phyloP scores from a whole-genome alignment of 345 rosid genomes.

The Mangifera indica region DNA sequence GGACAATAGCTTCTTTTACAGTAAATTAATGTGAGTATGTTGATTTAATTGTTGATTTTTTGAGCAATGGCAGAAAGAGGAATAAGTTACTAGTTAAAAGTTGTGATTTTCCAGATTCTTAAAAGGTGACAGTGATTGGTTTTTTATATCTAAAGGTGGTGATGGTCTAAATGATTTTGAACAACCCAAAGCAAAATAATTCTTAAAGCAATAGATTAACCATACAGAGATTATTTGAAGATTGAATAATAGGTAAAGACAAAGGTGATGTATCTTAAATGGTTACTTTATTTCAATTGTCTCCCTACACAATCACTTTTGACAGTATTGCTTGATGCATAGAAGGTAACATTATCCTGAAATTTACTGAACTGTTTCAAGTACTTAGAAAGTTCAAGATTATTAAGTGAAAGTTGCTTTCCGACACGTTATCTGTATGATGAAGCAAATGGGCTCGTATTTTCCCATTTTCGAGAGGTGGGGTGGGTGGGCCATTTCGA shows the following conservation, averaged over 20 bases:
- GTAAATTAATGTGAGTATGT: conserved; percentile 1
- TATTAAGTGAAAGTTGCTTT: background rate
- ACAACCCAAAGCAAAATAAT: background rate
- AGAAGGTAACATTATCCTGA: conserved; percentile 1
- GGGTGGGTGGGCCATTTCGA: conserved; percentile 22
- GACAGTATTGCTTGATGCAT: background rate
- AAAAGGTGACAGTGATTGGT: background rate
- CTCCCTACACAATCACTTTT: background rate
- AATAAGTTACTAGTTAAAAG: background rate
- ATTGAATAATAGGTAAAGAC: background rate
- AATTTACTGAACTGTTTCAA: background rate
- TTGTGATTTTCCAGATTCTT: background rate
- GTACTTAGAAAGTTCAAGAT: background rate
- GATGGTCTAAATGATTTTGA: too few species aligned
- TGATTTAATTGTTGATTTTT: conserved; percentile 9
- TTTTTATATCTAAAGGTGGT: too few species aligned
- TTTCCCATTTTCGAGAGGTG: conserved; percentile 11
- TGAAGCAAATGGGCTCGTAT: conserved; percentile 14
- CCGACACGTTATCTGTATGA: background rate
- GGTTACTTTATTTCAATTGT: background rate
- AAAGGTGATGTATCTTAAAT: background rate
- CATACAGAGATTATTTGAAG: background rate
- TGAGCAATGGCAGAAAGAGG: background rate
- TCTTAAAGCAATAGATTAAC: background rate
- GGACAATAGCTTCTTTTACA: background rate